phyloP scores from a whole-genome alignment of 371 early-diverging fungal genomes.

The Apophysomyces elegans region DNA sequence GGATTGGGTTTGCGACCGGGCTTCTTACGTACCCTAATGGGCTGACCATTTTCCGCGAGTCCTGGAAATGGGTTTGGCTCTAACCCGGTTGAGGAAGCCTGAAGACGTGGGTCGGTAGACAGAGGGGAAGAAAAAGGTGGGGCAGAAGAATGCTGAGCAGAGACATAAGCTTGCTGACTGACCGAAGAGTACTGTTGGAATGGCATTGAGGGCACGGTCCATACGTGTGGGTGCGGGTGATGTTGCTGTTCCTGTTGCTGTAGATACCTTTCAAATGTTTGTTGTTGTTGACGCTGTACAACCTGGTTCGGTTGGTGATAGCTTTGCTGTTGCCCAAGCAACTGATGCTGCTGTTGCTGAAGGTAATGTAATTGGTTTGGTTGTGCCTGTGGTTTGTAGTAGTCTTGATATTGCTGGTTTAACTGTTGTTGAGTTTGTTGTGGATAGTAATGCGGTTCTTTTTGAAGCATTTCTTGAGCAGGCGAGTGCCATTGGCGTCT shows the following conservation, averaged over 20 bases:
- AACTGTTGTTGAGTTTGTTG: neutral
- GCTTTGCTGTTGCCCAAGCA: neutral
- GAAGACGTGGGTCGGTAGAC: neutral
- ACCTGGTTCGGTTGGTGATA: neutral
- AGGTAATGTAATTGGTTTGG: constrained; percentile 5
- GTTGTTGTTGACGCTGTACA: neutral
- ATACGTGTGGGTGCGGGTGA: neutral
- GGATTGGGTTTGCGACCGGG: constrained; percentile 80
- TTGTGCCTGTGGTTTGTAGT: constrained; percentile 1
- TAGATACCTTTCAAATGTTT: neutral
- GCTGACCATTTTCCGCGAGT: constrained; percentile 17
- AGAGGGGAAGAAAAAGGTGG: neutral
- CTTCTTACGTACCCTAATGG: constrained; percentile 52
- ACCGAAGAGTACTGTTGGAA: no score
- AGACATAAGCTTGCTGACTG: no score
- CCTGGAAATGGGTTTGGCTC: neutral
- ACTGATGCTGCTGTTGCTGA: neutral
- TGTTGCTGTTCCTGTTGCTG: neutral
- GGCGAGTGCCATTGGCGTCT: neutral
- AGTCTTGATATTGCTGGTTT: no score
- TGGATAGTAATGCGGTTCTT: neutral
- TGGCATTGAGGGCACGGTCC: no score
- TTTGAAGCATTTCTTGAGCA: neutral
- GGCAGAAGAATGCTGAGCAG: neutral
- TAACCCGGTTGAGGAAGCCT: neutral